Conservation (phyloP, 441 rosid genomes). For the Populus hybrid region DNA sequence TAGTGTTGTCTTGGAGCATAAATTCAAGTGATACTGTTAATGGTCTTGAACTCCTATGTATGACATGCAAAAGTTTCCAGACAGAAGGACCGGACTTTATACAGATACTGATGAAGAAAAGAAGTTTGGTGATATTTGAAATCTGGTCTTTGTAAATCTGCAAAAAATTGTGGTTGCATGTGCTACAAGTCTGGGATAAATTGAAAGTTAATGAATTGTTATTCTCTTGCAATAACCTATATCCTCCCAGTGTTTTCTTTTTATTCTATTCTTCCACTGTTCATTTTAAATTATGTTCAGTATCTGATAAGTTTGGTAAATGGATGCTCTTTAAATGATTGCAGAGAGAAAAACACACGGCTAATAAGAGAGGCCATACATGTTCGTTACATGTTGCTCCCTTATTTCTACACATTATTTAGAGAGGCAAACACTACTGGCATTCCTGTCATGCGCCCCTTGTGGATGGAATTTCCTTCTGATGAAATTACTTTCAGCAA, state of each 20-base stretch:
- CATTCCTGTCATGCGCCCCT: conserved; percentile 79
- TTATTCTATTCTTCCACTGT: background rate
- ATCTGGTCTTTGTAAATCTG: background rate
- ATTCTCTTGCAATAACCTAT: background rate
- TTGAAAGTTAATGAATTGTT: background rate
- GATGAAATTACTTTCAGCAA: conserved; percentile 83
- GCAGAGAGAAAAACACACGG: conserved; percentile 78
- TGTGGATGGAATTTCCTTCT: conserved; percentile 99
- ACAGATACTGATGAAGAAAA: background rate
- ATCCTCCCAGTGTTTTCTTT: background rate
- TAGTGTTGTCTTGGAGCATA: background rate
- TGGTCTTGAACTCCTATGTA: background rate
- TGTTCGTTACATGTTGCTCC: conserved; percentile 81
- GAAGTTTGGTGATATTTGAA: background rate
- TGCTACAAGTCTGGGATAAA: background rate
- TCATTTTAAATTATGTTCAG: background rate
- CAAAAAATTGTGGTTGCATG: background rate
- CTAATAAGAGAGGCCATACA: conserved; percentile 92
- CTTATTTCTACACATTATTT: conserved; percentile 89
- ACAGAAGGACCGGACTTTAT: background rate
- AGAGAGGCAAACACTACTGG: conserved; percentile 93
- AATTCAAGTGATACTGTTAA: background rate
- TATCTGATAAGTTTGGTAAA: background rate
- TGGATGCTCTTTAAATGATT: conserved; percentile 24
- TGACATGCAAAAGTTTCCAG: background rate